Evolutionary conservation across 495 filamentous ascomycete genomes (phyloP), one percentile per base, ranked within the genome.

Genomic region (Talaromyces stipitatus): DNA sequence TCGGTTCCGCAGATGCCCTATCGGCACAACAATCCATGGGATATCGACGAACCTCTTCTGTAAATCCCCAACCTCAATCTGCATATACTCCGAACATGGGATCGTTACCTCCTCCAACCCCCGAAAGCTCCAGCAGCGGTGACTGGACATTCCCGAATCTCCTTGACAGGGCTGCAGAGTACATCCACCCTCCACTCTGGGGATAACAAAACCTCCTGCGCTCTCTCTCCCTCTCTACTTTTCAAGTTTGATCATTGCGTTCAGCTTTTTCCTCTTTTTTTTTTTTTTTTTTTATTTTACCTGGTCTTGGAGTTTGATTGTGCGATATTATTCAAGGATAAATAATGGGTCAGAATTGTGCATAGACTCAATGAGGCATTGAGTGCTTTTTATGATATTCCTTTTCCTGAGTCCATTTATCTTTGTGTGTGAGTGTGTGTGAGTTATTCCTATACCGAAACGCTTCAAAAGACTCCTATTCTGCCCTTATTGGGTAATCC

Each of bases 171-270:
- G 75, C 75, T 16, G 64, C 69, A 26, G 75, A 78, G 59, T 78
- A 76, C 55, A 77, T 78, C 26, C 75, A 78, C 41, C 72, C 75
- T 18, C 74, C 75, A 4, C 61, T 78, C 22, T 77, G 75, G 75
- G 64, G 73, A 27, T 77, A 65, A 47, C n/a, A n/a, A n/a, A n/a
- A n/a, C n/a, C n/a, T n/a, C n/a, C n/a, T n/a, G n/a, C n/a, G n/a
- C n/a, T n/a, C n/a, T 57, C 8, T 16, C 6, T 24, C 24, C 11
- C 24, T 54, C n/a, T 11, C 14, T 32, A 51, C 48, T 4, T 18
- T 51, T 14, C n/a, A n/a, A n/a, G 48, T 8, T 30, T 28, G 23
- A 47, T n/a, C 36, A 41, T 41, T 26, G 3, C 26, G 10, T 48
- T 48, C 26, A n/a, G n/a, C n/a, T n/a, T n/a, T n/a, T n/a, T n/a